These are phyloP conservation scores for Trypanosoma lewisi DNA, from an alignment of 208 protist species.

Conservation along the genomic window DNA sequence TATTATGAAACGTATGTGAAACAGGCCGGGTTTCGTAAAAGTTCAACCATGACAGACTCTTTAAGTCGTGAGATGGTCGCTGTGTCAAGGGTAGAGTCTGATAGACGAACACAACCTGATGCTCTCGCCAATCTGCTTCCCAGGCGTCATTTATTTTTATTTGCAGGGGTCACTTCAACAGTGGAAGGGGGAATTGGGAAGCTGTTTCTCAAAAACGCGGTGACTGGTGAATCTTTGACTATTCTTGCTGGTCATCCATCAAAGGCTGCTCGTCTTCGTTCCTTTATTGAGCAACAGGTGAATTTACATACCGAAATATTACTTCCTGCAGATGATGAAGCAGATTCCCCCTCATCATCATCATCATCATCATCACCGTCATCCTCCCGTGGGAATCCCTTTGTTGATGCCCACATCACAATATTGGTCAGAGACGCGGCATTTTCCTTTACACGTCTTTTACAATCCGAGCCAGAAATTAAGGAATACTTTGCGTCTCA, in stretches of 20 bases:
- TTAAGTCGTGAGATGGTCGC: constrained; percentile 62
- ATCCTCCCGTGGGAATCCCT: constrained; percentile 34
- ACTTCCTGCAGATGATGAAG: constrained; percentile 65
- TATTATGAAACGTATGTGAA: constrained; percentile 87
- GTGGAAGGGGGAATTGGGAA: constrained; percentile 55
- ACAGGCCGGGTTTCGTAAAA: constrained; percentile 83
- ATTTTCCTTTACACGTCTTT: constrained; percentile 65
- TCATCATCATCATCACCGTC: background rate
- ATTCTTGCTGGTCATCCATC: constrained; percentile 38
- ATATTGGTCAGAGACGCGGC: constrained; percentile 80
- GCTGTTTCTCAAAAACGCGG: constrained; percentile 86
- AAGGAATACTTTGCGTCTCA: constrained; percentile 55
- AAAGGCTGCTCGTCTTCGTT: constrained; percentile 50
- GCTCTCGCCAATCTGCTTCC: constrained; percentile 82
- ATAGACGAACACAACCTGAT: constrained; percentile 56
- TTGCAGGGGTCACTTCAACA: constrained; percentile 47
- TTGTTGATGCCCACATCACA: constrained; percentile 79
- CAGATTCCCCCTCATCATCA: constrained; percentile 17
- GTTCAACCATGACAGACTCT: constrained; percentile 73
- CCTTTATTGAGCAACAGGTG: constrained; percentile 73
- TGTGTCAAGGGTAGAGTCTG: constrained; percentile 51
- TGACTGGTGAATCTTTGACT: constrained; percentile 83
- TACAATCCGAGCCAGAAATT: constrained; percentile 49
- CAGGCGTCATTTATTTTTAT: constrained; percentile 84
- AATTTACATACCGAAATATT: constrained; percentile 74